Evolutionary conservation across 495 filamentous ascomycete species (phyloP).

Genomic region (Echria macrotheca): DNA sequence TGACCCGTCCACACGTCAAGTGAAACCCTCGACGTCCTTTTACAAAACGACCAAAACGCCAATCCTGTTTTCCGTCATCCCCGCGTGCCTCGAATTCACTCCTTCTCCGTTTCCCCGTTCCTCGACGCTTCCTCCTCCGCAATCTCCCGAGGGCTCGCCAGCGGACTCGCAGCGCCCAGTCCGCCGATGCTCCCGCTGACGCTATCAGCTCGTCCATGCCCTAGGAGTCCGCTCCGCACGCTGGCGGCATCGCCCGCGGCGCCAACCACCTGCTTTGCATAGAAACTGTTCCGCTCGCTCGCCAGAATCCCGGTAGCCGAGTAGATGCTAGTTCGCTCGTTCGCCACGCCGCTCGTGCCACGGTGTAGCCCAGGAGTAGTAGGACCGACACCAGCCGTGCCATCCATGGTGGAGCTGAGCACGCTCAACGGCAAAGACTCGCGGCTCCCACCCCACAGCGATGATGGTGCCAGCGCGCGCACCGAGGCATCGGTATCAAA

Average conservation of each 20-base stretch:
- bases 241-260: slow-evolving; percentile 68
- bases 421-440: slow-evolving; percentile 87
- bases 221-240: slow-evolving; percentile 68
- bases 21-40: no score
- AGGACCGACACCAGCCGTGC: slow-evolving; percentile 20
- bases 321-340: slow-evolving; percentile 82
- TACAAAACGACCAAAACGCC: no score
- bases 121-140: slow-evolving; percentile 18
- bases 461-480: slow-evolving; percentile 85
- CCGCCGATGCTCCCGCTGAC: slow-evolving; percentile 62
- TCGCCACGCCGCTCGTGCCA: slow-evolving; percentile 57
- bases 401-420: slow-evolving; percentile 68
- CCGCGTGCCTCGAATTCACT: slow-evolving; percentile 6
- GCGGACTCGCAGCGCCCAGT: slow-evolving; percentile 47
- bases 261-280: slow-evolving; percentile 58
- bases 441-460: slow-evolving; percentile 80
- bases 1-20: no score
- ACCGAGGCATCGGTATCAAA: slow-evolving; percentile 95
- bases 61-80: no score
- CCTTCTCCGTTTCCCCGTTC: slow-evolving; percentile 7
- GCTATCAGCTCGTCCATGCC: slow-evolving; percentile 77
- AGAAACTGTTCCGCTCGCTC: slow-evolving; percentile 77
- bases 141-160: slow-evolving; percentile 50
- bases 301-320: slow-evolving; percentile 65
- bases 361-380: slow-evolving; percentile 47